Conservation (phyloP, 805 yeast genomes). For the Wickerhamomyces queroliae region DNA sequence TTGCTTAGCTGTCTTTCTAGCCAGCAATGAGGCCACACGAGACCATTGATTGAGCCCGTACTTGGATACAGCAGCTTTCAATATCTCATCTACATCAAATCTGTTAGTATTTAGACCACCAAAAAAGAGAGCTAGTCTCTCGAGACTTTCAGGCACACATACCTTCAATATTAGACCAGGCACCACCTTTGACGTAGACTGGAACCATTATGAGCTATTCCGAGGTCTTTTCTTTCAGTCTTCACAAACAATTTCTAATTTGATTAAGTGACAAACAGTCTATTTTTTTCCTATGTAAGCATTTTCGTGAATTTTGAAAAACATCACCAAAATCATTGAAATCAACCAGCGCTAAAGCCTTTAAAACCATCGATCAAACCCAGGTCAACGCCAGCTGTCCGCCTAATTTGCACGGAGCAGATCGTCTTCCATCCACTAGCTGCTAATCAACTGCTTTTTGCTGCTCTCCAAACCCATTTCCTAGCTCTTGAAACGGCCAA, state of each 20-base stretch:
- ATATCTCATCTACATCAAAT: conserved; percentile 56
- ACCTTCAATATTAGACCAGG: conserved; percentile 71
- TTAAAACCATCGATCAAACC: no score
- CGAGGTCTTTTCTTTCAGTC: neutral
- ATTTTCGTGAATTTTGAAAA: neutral
- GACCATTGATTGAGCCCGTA: conserved; percentile 96
- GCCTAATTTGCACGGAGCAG: no score
- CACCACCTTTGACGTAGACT: conserved; percentile 78
- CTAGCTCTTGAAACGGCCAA: no score
- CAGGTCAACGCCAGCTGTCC: no score
- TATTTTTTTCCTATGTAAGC: no score
- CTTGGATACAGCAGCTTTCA: conserved; percentile 86
- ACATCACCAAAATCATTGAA: neutral
- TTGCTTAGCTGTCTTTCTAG: conserved; percentile 84
- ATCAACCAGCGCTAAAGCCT: neutral
- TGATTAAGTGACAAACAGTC: no score
- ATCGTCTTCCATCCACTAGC: neutral
- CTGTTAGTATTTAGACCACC: conserved; percentile 13
- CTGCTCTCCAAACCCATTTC: no score
- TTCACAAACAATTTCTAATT: neutral
- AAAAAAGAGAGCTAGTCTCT: neutral
- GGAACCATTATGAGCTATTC: conserved; percentile 40
- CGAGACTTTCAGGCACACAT: neutral
- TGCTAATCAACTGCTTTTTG: neutral
- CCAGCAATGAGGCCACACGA: conserved; percentile 78